These are phyloP conservation scores for Paramarasmius palmivorus DNA, from an alignment of 1,284 basidiomycete species.

Conservation along the genomic window DNA sequence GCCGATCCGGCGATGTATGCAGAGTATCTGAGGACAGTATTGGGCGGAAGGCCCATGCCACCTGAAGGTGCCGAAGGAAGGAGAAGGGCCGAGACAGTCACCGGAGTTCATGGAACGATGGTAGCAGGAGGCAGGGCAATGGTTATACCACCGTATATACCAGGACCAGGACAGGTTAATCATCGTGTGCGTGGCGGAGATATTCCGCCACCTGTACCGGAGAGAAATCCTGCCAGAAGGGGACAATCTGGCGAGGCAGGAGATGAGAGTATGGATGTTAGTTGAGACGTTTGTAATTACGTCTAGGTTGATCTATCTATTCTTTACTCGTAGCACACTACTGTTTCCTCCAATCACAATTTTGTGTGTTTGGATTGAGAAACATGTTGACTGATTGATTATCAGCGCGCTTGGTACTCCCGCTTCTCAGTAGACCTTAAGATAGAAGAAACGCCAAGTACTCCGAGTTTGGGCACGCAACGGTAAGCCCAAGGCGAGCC, in stretches of 20 bases:
- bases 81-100: constrained; percentile 14
- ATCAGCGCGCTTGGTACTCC: constrained; percentile 10
- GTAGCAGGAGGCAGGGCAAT: background rate
- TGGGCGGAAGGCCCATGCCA: background rate
- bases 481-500: no score
- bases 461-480: no score
- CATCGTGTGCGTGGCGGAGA: background rate
- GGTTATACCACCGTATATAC: constrained; percentile 1
- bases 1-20: constrained; percentile 10
- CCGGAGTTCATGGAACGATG: background rate
- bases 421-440: no score
- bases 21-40: constrained; percentile 5
- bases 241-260: background rate
- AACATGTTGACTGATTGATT: no score
- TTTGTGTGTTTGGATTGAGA: background rate
- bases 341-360: constrained; percentile 3
- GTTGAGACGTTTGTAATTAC: no score
- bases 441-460: no score
- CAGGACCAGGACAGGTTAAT: background rate
- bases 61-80: constrained; percentile 6
- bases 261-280: background rate
- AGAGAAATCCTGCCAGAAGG: background rate
- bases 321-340: no score
- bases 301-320: no score
- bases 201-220: no score